Evolutionary conservation across 2,329 filamentous ascomycete species (phyloP).

Genomic region (Penicillium aurantiogriseum): DNA sequence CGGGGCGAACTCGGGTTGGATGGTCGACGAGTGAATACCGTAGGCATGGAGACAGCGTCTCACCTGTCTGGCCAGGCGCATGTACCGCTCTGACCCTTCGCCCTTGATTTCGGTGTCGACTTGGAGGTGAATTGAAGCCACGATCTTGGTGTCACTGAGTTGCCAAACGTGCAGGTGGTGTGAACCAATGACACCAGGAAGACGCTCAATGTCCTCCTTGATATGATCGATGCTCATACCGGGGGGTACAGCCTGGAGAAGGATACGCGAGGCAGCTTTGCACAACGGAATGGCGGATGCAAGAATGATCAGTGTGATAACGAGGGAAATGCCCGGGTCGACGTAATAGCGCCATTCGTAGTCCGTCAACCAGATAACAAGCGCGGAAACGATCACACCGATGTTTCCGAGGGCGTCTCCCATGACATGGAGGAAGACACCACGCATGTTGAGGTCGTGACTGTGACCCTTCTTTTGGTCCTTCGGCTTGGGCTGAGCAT

Average conservation of each 20-base stretch:
- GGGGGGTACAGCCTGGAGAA: constrained; percentile 89
- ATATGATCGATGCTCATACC: constrained; percentile 87
- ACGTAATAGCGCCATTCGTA: constrained; percentile 82
- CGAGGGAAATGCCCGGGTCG: constrained; percentile 85
- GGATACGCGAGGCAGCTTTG: constrained; percentile 65
- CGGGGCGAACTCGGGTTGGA: constrained; percentile 77
- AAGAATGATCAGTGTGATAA: constrained; percentile 80
- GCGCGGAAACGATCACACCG: constrained; percentile 60
- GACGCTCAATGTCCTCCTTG: constrained; percentile 80
- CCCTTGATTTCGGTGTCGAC: constrained; percentile 86
- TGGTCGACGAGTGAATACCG: constrained; percentile 94
- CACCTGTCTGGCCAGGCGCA: constrained; percentile 80
- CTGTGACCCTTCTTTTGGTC: constrained; percentile 53
- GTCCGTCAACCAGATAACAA: constrained; percentile 86
- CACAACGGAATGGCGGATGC: constrained; percentile 51
- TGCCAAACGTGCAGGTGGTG: constrained; percentile 99
- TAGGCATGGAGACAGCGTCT: constrained; percentile 89
- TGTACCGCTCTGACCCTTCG: constrained; percentile 75
- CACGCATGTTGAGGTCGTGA: constrained; percentile 84
- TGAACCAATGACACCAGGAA: constrained; percentile 83
- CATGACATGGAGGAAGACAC: constrained; percentile 64
- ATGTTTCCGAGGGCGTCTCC: constrained; percentile 50
- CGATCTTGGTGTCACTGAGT: constrained; percentile 87
- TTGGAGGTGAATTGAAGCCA: constrained; percentile 91
- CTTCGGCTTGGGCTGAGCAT: constrained; percentile 66